Percentiles rank a stretch among this genome's conserved stretches.
Conservation (phyloP, 2,329 filamentous ascomycete species). For the Fusarium pseudocircinatum region DNA sequence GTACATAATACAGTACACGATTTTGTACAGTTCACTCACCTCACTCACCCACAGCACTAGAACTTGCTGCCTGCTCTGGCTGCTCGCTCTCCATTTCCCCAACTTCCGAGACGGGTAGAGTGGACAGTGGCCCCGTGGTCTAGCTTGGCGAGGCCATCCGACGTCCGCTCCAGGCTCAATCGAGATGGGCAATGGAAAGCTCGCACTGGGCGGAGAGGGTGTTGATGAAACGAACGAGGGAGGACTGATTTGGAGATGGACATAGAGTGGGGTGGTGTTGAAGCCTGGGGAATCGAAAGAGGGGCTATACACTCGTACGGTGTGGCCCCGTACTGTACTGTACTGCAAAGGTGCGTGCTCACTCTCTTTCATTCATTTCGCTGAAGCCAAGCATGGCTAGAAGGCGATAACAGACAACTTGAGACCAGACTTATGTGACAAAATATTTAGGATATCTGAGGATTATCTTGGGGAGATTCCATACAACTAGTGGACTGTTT, state of each 20-base stretch:
- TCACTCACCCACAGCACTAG: not conserved
- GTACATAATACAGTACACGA: constrained; percentile 36
- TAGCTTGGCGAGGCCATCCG: constrained; percentile 20
- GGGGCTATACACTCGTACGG: constrained; percentile 15
- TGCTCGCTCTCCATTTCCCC: constrained; percentile 33
- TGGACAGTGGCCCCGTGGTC: constrained; percentile 37
- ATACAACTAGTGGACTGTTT: not conserved
- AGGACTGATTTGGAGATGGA: not conserved
- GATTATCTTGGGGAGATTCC: not conserved
- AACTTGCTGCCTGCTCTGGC: not conserved
- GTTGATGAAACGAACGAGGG: constrained; percentile 16
- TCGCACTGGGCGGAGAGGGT: constrained; percentile 41
- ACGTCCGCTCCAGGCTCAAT: constrained; percentile 28
- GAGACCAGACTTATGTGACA: not conserved
- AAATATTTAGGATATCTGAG: not conserved
- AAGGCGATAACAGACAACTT: not conserved
- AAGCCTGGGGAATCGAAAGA: constrained; percentile 25
- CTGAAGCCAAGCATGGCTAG: not conserved
- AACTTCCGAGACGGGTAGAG: constrained; percentile 38
- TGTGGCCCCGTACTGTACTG: not conserved
- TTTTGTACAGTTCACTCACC: constrained; percentile 17
- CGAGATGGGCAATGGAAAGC: constrained; percentile 29
- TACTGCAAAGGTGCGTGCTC: not conserved
- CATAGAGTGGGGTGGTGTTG: not conserved
- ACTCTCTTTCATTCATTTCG: not conserved